phyloP scores from a whole-genome alignment of 1,284 basidiomycete genomes.

The Erythrobasidium hasegawianum region DNA sequence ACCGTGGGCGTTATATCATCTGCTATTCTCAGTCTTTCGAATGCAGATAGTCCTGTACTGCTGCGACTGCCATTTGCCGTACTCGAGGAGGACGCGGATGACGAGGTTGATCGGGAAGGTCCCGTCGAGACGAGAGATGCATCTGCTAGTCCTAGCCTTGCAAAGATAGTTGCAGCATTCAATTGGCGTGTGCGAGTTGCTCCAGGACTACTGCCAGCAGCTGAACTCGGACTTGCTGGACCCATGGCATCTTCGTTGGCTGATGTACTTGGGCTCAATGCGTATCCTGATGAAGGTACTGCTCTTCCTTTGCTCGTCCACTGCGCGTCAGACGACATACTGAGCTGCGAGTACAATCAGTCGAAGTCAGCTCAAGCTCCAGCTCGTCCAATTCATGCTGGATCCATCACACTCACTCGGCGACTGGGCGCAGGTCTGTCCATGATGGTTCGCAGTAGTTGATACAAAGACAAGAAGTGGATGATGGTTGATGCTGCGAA shows the following conservation, averaged over 20 bases:
- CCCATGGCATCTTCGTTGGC: not conserved
- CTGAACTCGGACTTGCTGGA: not conserved
- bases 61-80: not conserved
- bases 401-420: not conserved
- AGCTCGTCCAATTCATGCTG: too few species aligned
- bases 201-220: too few species aligned
- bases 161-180: conserved; percentile 23
- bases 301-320: conserved; percentile 10
- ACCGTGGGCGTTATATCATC: not conserved
- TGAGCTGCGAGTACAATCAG: too few species aligned
- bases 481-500: too few species aligned
- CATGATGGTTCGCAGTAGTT: not conserved
- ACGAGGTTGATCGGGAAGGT: not conserved
- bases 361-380: too few species aligned
- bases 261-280: not conserved
- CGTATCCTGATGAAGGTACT: not conserved
- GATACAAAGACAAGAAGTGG: too few species aligned
- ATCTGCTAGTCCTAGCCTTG: conserved; percentile 7
- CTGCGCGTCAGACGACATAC: conserved; percentile 27
- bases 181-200: conserved; percentile 12
- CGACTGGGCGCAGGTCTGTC: not conserved
- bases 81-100: not conserved
- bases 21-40: too few species aligned
- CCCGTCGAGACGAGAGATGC: too few species aligned
- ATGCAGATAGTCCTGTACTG: not conserved